Evolutionary conservation across 805 yeast genomes (phyloP), one percentile per base, ranked within the genome.

Genomic region (Millerozyma miso): DNA sequence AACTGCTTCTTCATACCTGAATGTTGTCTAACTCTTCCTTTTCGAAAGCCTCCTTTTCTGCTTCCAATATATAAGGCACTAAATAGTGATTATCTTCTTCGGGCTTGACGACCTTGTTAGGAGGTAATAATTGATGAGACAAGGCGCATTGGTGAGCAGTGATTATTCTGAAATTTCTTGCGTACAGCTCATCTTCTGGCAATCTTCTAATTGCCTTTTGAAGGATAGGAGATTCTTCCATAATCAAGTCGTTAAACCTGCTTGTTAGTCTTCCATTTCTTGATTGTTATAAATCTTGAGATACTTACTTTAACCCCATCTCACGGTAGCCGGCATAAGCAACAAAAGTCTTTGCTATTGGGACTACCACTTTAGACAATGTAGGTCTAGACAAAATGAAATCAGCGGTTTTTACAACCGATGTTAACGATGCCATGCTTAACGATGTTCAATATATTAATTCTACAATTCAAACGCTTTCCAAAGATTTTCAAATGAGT

Each of bases 291-390:
- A 19, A 19, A 35, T 14, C 16, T 38, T 50, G 63, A 60, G 10
- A 32, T 50, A 62, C 65, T 37, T 56, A 68, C 74, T 72, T 88
- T 58, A 93, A 79, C 42, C 99, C 99, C 73, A 93, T 69, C 67
- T 89, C 80, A 77, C 98, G 86, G 86, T 93, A 93, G 46, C 98
- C 98, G 44, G 96, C 76, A 52, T 77, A 76, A 53, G 81, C 73
- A 54, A 78, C 72, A 70, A 84, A 90, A 54, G 79, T 72, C 60
- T 82, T 79, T 37, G 97, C 85, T 33, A 83, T 76, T 51, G 99
- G 98, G 26, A 83, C 77, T 51, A 86, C 74, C 53, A 90, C 65
- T 63, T 83, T 81, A 52, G 85, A 78, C 60, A 93, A 79, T 39
- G 80, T 61, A 42, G 98, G 96, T 52, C 88, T 79, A 55, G 82